Base-by-base conservation (phyloP, 208 protist genomes). In the Crithidia bombi region DNA sequence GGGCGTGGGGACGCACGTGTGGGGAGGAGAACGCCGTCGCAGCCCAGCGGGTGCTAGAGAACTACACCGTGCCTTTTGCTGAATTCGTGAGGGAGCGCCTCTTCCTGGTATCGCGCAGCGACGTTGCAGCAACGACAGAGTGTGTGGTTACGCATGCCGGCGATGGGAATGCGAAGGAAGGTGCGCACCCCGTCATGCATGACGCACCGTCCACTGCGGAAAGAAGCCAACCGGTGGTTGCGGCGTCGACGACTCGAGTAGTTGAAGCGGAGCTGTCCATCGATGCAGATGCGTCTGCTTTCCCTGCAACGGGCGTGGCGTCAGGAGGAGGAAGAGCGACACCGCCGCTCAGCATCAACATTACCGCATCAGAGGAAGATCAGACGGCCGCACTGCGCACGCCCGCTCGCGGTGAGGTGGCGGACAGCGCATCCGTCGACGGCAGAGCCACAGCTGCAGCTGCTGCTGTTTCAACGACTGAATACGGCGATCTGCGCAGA, bases 261-360 rank as follows among this genome's bases (percentile, higher is more conserved):
- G n/a, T n/a, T n/a, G n/a, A n/a, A n/a, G n/a, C n/a, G n/a, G n/a
- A n/a, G n/a, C n/a, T n/a, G n/a, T n/a, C n/a, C n/a, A n/a, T n/a
- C n/a, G n/a, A 49, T 6, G 17, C 12, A 49, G 14, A 23, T 21
- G 12, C 43, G 6, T 9, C 17, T 9, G 43, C 5, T n/a, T 10
- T 21, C 7, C 14, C 19, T 6, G 12, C 11, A 5, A 51, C 21
- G 46, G 12, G 30, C 1, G n/a, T 12, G 15, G 58, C 30, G 46
- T n/a, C n/a, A 62, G 28, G 9, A 35, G 4, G 11, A 11, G 55
- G 11, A 44, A n/a, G 25, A 21, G 17, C 12, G 15, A 23, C 47
- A 11, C 38, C 23, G 15, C 71, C 71, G 46, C 49, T 77, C 35
- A 77, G 71, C 65, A 77, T 77, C 32, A 66, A 77, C 26, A 64